phyloP scores from a whole-genome alignment of 345 rosid species.

The Eucalyptus viminalis region DNA sequence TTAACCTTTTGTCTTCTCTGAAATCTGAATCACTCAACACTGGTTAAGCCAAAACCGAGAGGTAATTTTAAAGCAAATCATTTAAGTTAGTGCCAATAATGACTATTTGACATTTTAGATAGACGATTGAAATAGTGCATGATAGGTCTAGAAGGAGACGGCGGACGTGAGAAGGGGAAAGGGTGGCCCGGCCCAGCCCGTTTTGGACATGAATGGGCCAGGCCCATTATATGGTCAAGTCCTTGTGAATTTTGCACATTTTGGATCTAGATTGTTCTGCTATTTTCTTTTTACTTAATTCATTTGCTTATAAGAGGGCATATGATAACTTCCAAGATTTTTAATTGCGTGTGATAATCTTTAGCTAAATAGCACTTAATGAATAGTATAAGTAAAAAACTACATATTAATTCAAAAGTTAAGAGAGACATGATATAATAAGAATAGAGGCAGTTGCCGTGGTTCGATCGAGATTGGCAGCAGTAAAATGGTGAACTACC shows the following conservation, averaged over 20 bases:
- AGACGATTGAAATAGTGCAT: too few relatives aligned
- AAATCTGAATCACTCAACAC: too few relatives aligned
- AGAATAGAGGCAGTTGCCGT: background rate
- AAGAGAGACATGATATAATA: background rate
- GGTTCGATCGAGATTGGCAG: background rate
- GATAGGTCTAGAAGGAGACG: background rate
- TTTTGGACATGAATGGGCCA: background rate
- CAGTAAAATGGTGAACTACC: background rate
- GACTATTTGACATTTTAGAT: too few relatives aligned
- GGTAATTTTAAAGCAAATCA: too few relatives aligned
- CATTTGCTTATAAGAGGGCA: background rate
- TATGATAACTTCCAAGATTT: background rate
- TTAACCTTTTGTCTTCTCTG: too few relatives aligned
- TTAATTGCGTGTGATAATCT: background rate
- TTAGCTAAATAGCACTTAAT: background rate
- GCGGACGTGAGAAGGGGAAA: background rate
- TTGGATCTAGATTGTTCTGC: background rate
- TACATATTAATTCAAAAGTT: background rate
- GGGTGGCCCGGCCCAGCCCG: background rate
- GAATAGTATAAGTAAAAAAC: background rate
- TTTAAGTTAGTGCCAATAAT: too few relatives aligned
- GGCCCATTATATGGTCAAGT: background rate
- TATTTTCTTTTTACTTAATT: background rate
- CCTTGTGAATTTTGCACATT: background rate
- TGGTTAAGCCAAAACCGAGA: too few relatives aligned